Evolutionary conservation across 768 basidiomycete genomes (phyloP).

Genomic region (Hemileccinum impolitum): DNA sequence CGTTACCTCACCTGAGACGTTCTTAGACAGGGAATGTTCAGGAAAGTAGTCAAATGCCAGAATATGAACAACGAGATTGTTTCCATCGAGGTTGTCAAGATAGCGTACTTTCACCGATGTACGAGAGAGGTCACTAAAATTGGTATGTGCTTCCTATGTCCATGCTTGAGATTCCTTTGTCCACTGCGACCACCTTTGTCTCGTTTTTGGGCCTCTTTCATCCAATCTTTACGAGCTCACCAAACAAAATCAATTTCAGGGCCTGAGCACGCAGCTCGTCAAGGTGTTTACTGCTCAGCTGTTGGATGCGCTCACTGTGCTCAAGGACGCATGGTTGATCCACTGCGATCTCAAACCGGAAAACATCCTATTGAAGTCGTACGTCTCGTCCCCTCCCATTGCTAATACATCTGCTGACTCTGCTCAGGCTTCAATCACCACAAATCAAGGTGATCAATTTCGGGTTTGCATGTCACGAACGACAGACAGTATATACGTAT

Average conservation of each 20-base stretch:
- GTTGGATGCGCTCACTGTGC: conserved; percentile 84
- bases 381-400: conserved; percentile 16
- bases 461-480: conserved; percentile 97
- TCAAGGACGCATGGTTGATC: conserved; percentile 94
- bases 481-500: conserved; percentile 99
- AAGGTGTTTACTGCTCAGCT: conserved; percentile 98
- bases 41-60: conserved; percentile 99
- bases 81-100: conserved; percentile 99
- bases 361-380: conserved; percentile 97
- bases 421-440: conserved; percentile 82
- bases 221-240: conserved; percentile 99
- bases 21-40: conserved; percentile 97
- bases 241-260: conserved; percentile 99
- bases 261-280: conserved; percentile 92
- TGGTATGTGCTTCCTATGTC: conserved; percentile 55
- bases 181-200: conserved; percentile 92
- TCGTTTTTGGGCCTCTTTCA: conserved; percentile 95
- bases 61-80: conserved; percentile 99
- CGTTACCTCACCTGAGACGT: conserved; percentile 94
- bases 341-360: conserved; percentile 99
- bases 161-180: conserved; percentile 95
- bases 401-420: background rate
- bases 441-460: conserved; percentile 99
- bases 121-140: conserved; percentile 99
- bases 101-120: conserved; percentile 98